These are phyloP conservation scores for Colletotrichum chrysophilum DNA, from an alignment of 2,329 filamentous ascomycete genomes.

Conservation along the genomic window DNA sequence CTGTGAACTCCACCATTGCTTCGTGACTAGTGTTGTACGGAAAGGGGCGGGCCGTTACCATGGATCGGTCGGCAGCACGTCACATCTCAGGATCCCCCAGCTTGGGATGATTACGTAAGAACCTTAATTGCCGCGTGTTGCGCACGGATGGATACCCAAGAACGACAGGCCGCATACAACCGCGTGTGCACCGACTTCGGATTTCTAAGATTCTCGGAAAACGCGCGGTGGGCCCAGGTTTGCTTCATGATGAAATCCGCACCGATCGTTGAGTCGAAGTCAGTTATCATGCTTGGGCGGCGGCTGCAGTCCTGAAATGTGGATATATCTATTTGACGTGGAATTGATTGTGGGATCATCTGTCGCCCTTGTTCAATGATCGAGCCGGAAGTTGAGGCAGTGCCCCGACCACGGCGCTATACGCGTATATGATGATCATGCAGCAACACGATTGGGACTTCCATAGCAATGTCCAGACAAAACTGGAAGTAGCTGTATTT, in stretches of 20 bases:
- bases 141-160: not conserved
- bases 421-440: not conserved
- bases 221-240: not conserved
- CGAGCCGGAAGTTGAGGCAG: not conserved
- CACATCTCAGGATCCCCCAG: accelerated
- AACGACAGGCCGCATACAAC: not conserved
- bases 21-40: not conserved
- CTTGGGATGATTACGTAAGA: not conserved
- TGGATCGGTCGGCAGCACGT: not conserved
- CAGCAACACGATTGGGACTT: not conserved
- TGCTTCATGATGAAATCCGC: not conserved
- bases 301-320: not conserved
- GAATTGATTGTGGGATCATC: not conserved
- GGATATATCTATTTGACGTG: not conserved
- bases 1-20: not conserved
- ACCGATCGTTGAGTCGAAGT: not conserved
- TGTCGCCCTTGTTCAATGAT: not conserved
- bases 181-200: not conserved
- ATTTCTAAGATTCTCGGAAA: not conserved
- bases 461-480: not conserved
- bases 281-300: not conserved
- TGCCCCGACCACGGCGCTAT: not conserved
- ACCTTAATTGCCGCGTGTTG: not conserved
- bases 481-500: accelerated
- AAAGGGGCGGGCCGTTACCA: not conserved